Evolutionary conservation across 2,329 filamentous ascomycete genomes (phyloP), one percentile per base, ranked within the genome.

Genomic region (Harringtonia lauricola): DNA sequence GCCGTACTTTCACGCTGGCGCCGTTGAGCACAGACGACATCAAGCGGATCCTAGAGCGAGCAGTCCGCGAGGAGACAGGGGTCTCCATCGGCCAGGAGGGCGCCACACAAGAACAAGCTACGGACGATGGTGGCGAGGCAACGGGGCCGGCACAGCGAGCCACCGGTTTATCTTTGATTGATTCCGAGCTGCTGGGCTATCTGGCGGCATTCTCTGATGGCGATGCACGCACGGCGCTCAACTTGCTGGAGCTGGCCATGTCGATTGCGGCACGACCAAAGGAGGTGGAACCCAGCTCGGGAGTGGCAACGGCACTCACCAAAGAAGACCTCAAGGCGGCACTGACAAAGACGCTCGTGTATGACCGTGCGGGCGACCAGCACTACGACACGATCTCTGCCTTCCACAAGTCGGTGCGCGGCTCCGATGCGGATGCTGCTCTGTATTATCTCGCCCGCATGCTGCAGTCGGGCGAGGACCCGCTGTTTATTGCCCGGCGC

Each of bases 311-410:
- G 0, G 68, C 70, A 10, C 79, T 83, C 50, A 92, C 86, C 0
- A 78, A 82, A 49, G 79, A 83, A 7, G 76, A 79, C 46, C 78
- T 98, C 58, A 95, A 95, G 58, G 70, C 79, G 2, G 76, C 84
- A 3, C 71, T 98, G 10, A 96, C 90, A 3, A 89, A 89, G 58
- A 96, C 90, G 0, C 70, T 96, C 2, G 88, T 96, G 14, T 96
- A 96, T 63, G 92, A 98, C 62, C 80, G 92, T 43, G 86, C 85
- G 0, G 90, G 92, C 42, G 92, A 98, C 62, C 87, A 95, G 59
- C 92, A 96, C 64, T 98, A 96, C 66, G 90, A 98, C 59, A 92
- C 86, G 42, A 96, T 98, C 56, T 94, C 86, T 1, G 92, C 92
- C 26, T 92, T 96, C 55, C 92, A 96, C 72, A 98, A 98, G 57